Percentiles rank a stretch among this genome's conserved stretches.
phyloP scores from a whole-genome alignment of 306 rosid species.

The Lablab purpureus region DNA sequence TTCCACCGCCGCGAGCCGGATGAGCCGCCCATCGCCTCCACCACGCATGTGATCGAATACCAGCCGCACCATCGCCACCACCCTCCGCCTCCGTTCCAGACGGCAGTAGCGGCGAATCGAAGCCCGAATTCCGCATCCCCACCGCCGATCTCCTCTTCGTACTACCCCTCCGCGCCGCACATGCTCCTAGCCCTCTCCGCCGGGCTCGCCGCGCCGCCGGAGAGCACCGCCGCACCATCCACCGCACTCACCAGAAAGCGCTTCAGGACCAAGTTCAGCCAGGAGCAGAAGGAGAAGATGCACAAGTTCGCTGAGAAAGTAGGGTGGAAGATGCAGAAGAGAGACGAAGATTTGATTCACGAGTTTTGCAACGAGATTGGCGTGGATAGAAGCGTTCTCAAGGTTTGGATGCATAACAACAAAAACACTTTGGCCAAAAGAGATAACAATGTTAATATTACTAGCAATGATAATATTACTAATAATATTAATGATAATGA shows the following conservation, averaged over 20 bases:
- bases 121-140: constrained; percentile 93
- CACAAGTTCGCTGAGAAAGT: constrained; percentile 76
- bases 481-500: neutral
- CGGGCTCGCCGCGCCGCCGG: constrained; percentile 51
- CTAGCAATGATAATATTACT: neutral
- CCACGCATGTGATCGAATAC: constrained; percentile 80
- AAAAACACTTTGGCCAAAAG: constrained; percentile 69
- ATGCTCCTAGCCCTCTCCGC: constrained; percentile 91
- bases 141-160: constrained; percentile 96
- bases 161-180: constrained; percentile 95
- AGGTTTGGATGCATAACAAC: constrained; percentile 99
- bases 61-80: constrained; percentile 91
- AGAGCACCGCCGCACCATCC: constrained; percentile 45
- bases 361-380: constrained; percentile 77
- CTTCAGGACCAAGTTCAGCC: constrained; percentile 79
- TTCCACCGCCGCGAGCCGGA: constrained; percentile 99
- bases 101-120: constrained; percentile 10
- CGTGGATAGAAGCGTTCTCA: constrained; percentile 75
- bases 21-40: constrained; percentile 54
- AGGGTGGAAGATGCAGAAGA: constrained; percentile 95
- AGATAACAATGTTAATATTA: constrained; percentile 34
- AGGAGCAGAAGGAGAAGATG: constrained; percentile 95
- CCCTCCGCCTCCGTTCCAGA: constrained; percentile 53
- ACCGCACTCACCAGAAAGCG: constrained; percentile 54
- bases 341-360: constrained; percentile 66